Evolutionary conservation across 2,329 filamentous ascomycete genomes (phyloP), one percentile per base, ranked within the genome.

Genomic region (Aschersonia sp.): DNA sequence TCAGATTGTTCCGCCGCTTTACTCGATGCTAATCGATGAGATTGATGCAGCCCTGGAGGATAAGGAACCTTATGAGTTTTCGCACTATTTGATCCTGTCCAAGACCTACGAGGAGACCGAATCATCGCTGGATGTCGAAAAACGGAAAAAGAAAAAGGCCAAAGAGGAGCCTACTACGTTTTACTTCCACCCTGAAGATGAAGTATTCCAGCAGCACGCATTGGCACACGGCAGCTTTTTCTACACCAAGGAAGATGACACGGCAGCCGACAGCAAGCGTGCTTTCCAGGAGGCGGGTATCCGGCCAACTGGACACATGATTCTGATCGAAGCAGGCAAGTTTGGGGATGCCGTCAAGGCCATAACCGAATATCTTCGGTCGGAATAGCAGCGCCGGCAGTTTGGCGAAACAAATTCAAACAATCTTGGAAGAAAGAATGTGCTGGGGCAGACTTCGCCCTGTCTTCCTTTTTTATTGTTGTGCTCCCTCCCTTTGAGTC

Each of bases 171-270:
- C 71, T 7, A 76, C 84, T 57, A 71, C 78, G 35, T 94, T 88
- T 66, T 94, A 89, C 66, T 98, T 97, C 71, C 92, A 98, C 62
- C 84, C 88, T 0, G 92, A 98, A 67, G 92, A 98, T 60, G 92
- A 97, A 70, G 77, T 90, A 46, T 68, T 96, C 57, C 80, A 92
- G 54, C 80, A 79, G 59, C 76, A 90, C 66, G 85, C 87, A 3
- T 51, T 79, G 40, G 87, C 79, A 11, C 71, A 76, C 53, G 84
- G 81, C 30, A 78, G 73, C 46, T 94, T 83, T 60, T 76, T 83
- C 14, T 95, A 88, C 63, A 84, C 82, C 44, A 90, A 85, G 62
- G 79, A 87, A 50, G 84, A 85, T 44, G 86, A 94, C 55, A 79
- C 82, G 5, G 79, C 83, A 52, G 85, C 87, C 47, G 92, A 98